A percentile compares a stretch with the other conserved stretches of the same genome.
Conservation (phyloP, 116 monocot species). For the Posidonia oceanica region DNA sequence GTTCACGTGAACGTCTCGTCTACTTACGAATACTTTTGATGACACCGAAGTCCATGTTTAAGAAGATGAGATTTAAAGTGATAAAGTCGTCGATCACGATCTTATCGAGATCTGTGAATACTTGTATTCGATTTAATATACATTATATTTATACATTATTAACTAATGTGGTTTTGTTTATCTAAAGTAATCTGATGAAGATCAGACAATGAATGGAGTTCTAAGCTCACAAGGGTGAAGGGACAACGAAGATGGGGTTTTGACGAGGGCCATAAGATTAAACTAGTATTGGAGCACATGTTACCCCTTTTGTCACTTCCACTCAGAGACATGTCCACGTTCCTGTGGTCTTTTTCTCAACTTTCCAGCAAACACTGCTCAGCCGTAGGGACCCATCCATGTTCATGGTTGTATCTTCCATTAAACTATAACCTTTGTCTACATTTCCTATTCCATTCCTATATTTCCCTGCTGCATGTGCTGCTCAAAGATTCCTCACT, state of each 20-base stretch:
- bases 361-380: constrained; percentile 35
- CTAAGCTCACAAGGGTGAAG: no score
- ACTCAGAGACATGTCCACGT: constrained; percentile 49
- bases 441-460: neutral
- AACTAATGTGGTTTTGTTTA: no score
- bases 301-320: constrained; percentile 49
- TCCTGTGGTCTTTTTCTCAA: constrained; percentile 15
- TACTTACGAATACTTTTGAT: no score
- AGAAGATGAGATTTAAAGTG: no score
- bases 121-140: no score
- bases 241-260: neutral
- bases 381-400: constrained; percentile 17
- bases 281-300: constrained; percentile 20
- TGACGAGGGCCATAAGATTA: constrained; percentile 5
- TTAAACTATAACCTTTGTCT: neutral
- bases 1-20: no score
- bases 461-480: neutral
- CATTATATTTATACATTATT: no score
- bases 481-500: neutral
- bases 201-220: no score
- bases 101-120: no score
- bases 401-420: neutral
- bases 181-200: no score
- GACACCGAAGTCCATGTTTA: no score
- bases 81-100: no score